Base-by-base conservation (phyloP, 2,329 filamentous ascomycete species). In the Trichophyton rubrum region DNA sequence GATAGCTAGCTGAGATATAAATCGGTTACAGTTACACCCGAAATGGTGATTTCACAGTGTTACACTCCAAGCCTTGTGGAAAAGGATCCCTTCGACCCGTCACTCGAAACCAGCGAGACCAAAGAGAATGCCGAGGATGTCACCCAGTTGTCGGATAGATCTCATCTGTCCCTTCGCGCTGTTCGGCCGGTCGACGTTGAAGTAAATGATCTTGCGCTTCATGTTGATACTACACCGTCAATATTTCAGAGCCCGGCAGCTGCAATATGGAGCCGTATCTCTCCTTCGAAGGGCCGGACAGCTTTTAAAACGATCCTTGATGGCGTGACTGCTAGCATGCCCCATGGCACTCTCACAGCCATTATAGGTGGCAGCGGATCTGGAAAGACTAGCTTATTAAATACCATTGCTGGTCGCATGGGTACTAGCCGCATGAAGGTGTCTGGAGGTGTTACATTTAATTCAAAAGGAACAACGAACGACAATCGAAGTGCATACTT, bases 321-420 rank as follows among this genome's bases (percentile, higher is more conserved):
- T 59, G 80, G 81, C 33, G 81, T 90, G 53, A 81, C 80, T 64
- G 85, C 85, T 1, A 79, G 82, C 24, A 80, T 90, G 69, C 77
- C 78, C 2, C 79, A 82, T 6, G 86, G 87, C 2, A 86, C 83
- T 2, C 72, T 91, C 45, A 89, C 86, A 0, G 87, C 87, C 7
- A 89, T 90, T 59, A 84, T 90, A 61, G 87, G 87, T 8, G 86
- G 86, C 2, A 86, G 84, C 67, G 87, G 87, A 20, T 86, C 83
- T 1, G 87, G 87, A 0, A 90, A 90, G 74, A 88, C 85, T 2
- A 86, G 84, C 0, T 73, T 88, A 61, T 75, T 90, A 38, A 90
- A 89, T 69, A 82, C 84, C 20, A 80, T 90, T 74, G 85, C 87
- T 9, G 83, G 87, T 64, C 80, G 87, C 38, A 82, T 89, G 70